Percentiles rank a stretch among this genome's conserved stretches.
Evolutionary conservation across 1,139 yeast genomes (phyloP).

Genomic region (Debaryomyces udenii): DNA sequence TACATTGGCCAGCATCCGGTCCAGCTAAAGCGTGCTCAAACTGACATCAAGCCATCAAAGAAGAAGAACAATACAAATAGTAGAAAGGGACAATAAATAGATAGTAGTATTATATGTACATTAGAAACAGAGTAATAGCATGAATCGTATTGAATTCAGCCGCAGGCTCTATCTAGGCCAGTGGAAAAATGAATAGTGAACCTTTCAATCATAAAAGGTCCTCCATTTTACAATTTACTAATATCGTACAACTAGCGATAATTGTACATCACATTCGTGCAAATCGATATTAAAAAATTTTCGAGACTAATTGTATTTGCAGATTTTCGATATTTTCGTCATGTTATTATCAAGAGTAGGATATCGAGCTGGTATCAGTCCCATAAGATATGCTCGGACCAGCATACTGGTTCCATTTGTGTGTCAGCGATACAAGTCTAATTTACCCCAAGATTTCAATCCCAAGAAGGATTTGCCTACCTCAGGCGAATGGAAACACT

Average conservation of each 20-base stretch:
- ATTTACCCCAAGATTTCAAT: conserved; percentile 28
- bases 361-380: conserved; percentile 1
- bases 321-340: no score
- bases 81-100: not conserved
- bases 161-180: no score
- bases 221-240: no score
- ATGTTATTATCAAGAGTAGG: conserved; percentile 7
- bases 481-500: conserved; percentile 46
- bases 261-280: not conserved
- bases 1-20: conserved; percentile 77
- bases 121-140: not conserved
- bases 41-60: conserved; percentile 40
- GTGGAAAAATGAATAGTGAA: no score
- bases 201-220: no score
- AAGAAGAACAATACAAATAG: conserved; percentile 15
- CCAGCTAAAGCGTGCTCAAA: conserved; percentile 66
- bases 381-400: not conserved
- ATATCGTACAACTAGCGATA: no score
- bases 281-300: conserved; percentile 6
- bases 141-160: not conserved
- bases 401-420: not conserved
- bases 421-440: conserved; percentile 25
- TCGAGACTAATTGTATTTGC: not conserved
- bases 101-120: conserved; percentile 4
- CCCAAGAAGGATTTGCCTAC: conserved; percentile 37